Evolutionary conservation across 1,284 basidiomycete genomes (phyloP).

Genomic region (Termitomyces sp.): DNA sequence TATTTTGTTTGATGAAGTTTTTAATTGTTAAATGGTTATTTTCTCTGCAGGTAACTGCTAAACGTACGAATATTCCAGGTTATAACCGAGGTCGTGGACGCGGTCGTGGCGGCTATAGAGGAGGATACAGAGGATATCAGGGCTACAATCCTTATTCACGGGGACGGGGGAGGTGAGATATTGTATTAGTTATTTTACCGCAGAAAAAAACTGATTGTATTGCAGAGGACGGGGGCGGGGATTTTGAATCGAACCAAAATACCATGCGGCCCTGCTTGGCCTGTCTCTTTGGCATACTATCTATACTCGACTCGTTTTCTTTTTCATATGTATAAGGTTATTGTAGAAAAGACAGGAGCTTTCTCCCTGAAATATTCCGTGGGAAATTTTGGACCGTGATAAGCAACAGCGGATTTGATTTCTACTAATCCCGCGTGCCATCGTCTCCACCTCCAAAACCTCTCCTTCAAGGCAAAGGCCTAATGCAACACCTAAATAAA

Average conservation of each 20-base stretch:
- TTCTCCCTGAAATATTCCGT: slow-evolving; percentile 6
- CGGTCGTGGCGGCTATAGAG: slow-evolving; percentile 63
- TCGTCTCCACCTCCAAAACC: slow-evolving; percentile 36
- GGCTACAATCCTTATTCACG: slow-evolving; percentile 73
- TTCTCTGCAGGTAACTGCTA: slow-evolving; percentile 71
- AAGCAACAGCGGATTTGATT: slow-evolving; percentile 4
- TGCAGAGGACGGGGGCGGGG: slow-evolving; percentile 68
- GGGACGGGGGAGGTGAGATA: slow-evolving; percentile 69
- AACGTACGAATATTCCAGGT: slow-evolving; percentile 90
- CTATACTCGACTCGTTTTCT: slow-evolving; percentile 8
- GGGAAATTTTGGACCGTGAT: slow-evolving; percentile 17
- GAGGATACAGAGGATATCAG: slow-evolving; percentile 58
- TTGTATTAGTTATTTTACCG: not conserved
- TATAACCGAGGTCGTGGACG: slow-evolving; percentile 81
- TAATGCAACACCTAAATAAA: slow-evolving; percentile 72
- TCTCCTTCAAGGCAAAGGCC: slow-evolving; percentile 66
- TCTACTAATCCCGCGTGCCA: too few species aligned
- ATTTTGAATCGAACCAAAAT: slow-evolving; percentile 34
- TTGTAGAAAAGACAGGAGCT: slow-evolving; percentile 1
- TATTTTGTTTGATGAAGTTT: not conserved
- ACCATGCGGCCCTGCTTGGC: not conserved
- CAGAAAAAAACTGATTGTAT: not conserved
- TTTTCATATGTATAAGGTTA: slow-evolving; percentile 17
- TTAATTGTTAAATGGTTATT: not conserved
- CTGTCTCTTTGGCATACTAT: slow-evolving; percentile 11